A percentile compares a stretch with the other conserved stretches of the same genome.
Evolutionary conservation across 371 early-diverging fungal genomes (phyloP).

Genomic region (Saksenaea vasiformis): DNA sequence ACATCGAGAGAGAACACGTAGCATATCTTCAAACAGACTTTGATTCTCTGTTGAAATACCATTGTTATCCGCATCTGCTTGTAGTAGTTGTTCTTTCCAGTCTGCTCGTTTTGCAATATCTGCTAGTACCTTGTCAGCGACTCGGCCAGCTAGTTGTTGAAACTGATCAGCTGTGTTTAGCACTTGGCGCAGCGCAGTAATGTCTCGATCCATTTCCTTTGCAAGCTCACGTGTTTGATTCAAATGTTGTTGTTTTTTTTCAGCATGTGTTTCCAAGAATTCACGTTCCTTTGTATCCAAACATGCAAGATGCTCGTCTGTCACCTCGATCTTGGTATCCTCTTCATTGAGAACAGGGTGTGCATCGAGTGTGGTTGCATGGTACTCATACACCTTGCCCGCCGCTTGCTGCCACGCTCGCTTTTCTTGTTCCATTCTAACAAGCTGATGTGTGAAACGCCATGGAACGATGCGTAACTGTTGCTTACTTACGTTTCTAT

Average conservation of each 20-base stretch:
- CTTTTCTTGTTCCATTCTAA: neutral
- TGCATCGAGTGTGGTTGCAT: neutral
- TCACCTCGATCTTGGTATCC: neutral
- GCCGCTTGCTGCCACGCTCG: neutral
- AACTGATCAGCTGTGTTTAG: neutral
- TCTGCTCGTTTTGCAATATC: neutral
- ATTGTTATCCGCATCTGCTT: neutral
- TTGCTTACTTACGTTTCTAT: neutral
- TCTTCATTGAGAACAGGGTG: neutral
- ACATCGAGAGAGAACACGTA: neutral
- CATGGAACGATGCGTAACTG: neutral
- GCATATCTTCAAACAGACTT: conserved; percentile 1
- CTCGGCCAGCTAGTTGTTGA: neutral
- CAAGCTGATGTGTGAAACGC: neutral
- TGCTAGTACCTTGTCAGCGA: neutral
- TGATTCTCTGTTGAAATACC: neutral
- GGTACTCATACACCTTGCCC: neutral
- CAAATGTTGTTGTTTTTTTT: neutral
- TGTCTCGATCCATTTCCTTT: neutral
- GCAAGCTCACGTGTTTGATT: neutral
- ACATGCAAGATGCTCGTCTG: neutral
- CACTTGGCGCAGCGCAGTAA: conserved; percentile 1
- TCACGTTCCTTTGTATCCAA: neutral
- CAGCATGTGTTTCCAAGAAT: neutral
- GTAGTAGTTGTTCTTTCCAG: neutral